Percentiles rank a stretch among this genome's conserved stretches.
These are phyloP conservation scores for Aspergillus spinulosporus DNA, from an alignment of 2,329 filamentous ascomycete species.

Conservation along the genomic window DNA sequence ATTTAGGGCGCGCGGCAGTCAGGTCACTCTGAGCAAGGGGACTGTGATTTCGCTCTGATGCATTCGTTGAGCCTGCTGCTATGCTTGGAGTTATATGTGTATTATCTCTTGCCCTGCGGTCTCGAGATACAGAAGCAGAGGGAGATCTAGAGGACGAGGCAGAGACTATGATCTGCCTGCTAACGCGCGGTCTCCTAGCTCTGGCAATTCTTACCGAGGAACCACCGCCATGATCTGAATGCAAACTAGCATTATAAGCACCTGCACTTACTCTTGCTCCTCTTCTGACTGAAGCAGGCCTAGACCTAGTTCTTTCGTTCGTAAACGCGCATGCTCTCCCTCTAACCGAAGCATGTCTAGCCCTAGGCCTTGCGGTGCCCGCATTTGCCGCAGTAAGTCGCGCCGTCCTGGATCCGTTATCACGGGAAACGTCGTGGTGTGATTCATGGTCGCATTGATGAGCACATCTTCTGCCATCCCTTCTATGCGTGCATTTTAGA, in stretches of 20 bases:
- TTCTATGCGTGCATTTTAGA: constrained; percentile 19
- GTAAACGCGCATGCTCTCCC: no score
- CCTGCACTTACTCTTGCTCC: not conserved
- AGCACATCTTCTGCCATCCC: constrained; percentile 4
- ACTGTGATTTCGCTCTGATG: not conserved
- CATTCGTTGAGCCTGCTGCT: not conserved
- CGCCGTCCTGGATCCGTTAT: not conserved
- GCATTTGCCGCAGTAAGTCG: not conserved
- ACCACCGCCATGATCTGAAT: not conserved
- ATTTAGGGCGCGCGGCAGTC: no score
- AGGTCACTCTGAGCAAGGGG: not conserved
- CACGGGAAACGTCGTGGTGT: not conserved
- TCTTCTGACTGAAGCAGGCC: not conserved
- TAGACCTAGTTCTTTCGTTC: not conserved
- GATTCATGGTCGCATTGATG: constrained; percentile 8
- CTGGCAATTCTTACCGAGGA: not conserved
- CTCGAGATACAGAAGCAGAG: not conserved
- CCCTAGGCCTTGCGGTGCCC: not conserved
- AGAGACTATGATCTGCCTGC: not conserved
- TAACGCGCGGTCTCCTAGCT: not conserved
- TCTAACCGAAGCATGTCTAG: no score
- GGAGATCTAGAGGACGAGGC: not conserved
- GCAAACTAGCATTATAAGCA: not conserved
- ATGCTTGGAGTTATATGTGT: not conserved
- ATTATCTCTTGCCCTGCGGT: not conserved